Base-by-base conservation (phyloP, 805 yeast species). In the Naumovozyma castellii region DNA sequence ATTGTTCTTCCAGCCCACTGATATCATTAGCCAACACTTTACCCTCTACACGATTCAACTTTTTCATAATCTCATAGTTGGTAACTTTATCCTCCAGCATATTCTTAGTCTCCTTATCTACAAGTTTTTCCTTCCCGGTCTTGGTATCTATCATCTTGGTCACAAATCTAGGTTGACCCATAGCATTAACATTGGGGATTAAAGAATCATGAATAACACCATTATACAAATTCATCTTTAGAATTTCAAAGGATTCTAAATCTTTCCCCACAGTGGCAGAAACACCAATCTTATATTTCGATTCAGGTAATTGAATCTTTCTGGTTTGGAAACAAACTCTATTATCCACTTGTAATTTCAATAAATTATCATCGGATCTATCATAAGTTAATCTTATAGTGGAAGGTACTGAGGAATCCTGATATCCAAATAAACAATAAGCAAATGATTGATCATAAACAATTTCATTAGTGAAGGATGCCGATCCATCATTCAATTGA, bases 261-360 rank as follows among this genome's bases (percentile, higher is more conserved):
- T 62, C 56, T 12, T 59, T 53, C 3, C 63, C 68, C 22, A 74
- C 62, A 15, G 52, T 51, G 1, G 80, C 83, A 27, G 79, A 64
- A 4, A 74, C 61, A 42, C 86, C 86, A 35, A 81, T 42, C 36
- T 61, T 67, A 43, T 72, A 66, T 14, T 18, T 6, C 27, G 20
- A 30, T 4, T 56, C 44, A 25, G 74, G 74, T 15, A 82, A 53
- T 28, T 59, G 53, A 29, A 82, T 63, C 40, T 73, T 59, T 42
- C 74, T 71, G 0, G 87, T 78, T 57, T 77, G 77, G 59, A 82
- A 75, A 53, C 87, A 78, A 41, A 83, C 66, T 48, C 72, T 75
- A 56, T 83, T 83, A 58, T 83, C 85, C 37, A 80, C 64, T 45
- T 83, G 85, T n/a, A 82, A 69, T 47, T 80, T 78, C 46, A 79